Percentiles rank a stretch among this genome's conserved stretches.
Conservation (phyloP, 108 stramenopile genomes). For the Nitzschia palea region DNA sequence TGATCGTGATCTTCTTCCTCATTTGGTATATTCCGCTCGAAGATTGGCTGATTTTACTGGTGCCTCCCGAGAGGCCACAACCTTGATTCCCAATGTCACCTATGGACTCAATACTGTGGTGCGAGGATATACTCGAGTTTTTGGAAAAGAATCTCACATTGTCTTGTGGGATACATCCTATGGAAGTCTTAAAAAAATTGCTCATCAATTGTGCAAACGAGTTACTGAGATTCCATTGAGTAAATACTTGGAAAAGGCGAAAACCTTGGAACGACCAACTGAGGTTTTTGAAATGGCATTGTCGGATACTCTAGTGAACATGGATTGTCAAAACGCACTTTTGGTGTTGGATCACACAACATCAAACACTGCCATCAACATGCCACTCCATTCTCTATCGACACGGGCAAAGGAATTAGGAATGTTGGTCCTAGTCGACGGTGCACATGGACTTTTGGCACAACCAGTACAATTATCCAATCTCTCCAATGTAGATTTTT, state of each 20-base stretch:
- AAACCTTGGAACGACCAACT: background rate
- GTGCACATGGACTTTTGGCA: slow-evolving; percentile 70
- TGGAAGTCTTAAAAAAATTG: slow-evolving; percentile 77
- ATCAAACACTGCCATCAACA: slow-evolving; percentile 68
- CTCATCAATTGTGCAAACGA: slow-evolving; percentile 42
- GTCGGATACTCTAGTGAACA: slow-evolving; percentile 3
- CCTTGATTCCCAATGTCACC: slow-evolving; percentile 51
- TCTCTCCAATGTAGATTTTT: slow-evolving; percentile 50
- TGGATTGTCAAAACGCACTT: slow-evolving; percentile 30
- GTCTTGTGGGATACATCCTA: slow-evolving; percentile 73
- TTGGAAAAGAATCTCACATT: slow-evolving; percentile 29
- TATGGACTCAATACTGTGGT: slow-evolving; percentile 65
- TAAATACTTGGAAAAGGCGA: slow-evolving; percentile 13
- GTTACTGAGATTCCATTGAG: slow-evolving; percentile 64
- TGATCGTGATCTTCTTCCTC: slow-evolving; percentile 71
- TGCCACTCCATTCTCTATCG: slow-evolving; percentile 53
- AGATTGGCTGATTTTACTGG: slow-evolving; percentile 51
- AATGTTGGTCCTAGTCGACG: slow-evolving; percentile 63
- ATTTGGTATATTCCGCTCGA: slow-evolving; percentile 58
- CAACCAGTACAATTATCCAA: slow-evolving; percentile 36
- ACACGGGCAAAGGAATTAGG: slow-evolving; percentile 42
- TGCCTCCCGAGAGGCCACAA: slow-evolving; percentile 21
- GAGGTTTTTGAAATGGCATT: slow-evolving; percentile 24
- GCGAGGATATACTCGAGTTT: slow-evolving; percentile 46
- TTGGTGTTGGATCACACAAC: slow-evolving; percentile 72